These are phyloP conservation scores for Podila epigama DNA, from an alignment of 192 early-diverging fungal genomes.

Conservation along the genomic window DNA sequence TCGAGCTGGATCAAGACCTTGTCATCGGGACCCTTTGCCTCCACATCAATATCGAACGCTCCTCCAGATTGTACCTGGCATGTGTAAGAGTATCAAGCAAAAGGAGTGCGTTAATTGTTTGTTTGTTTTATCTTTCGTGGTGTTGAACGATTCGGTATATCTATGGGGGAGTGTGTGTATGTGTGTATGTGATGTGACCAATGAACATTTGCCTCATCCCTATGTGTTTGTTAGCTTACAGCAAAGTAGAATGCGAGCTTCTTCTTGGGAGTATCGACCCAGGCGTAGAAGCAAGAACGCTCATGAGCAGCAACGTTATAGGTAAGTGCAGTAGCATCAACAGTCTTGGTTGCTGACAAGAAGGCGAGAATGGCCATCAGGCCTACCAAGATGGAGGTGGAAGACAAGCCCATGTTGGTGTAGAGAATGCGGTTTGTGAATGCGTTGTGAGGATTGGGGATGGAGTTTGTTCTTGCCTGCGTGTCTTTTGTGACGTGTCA, in stretches of 20 bases:
- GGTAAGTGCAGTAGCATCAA: conserved; percentile 69
- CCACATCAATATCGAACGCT: conserved; percentile 96
- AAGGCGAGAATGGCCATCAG: conserved; percentile 32
- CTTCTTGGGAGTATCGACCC: conserved; percentile 79
- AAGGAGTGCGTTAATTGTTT: too few species aligned
- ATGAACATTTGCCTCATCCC: too few species aligned
- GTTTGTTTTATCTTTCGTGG: too few species aligned
- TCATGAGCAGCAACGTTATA: conserved; percentile 91
- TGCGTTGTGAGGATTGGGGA: too few species aligned
- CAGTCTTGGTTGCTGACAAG: conserved; percentile 21
- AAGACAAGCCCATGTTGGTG: conserved; percentile 23
- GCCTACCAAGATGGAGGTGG: conserved; percentile 31
- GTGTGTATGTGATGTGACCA: not conserved
- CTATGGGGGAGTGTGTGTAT: not conserved
- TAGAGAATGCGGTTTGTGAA: too few species aligned
- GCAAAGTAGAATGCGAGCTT: conserved; percentile 98
- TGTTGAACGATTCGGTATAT: not conserved
- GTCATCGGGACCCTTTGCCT: conserved; percentile 78
- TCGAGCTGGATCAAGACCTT: conserved; percentile 76
- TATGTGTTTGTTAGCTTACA: conserved; percentile 67
- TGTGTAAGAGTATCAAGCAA: too few species aligned
- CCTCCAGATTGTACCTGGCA: conserved; percentile 95
- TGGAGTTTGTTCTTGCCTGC: too few species aligned
- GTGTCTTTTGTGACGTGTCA: too few species aligned
- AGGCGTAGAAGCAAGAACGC: conserved; percentile 90